Percentiles rank a stretch among this genome's conserved stretches.
These are phyloP conservation scores for Pichia ethanolica DNA, from an alignment of 805 yeast genomes.

Conservation along the genomic window DNA sequence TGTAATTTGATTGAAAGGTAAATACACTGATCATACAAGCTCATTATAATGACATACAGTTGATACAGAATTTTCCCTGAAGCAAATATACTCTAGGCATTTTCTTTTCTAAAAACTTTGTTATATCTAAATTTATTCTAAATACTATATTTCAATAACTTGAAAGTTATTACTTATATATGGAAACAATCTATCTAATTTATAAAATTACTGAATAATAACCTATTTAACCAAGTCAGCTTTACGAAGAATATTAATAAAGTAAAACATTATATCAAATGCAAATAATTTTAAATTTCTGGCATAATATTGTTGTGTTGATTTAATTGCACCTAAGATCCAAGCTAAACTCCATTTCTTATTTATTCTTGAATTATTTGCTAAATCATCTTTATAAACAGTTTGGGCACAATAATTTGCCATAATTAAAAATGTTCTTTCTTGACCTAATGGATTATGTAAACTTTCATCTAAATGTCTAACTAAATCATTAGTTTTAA, in stretches of 20 bases:
- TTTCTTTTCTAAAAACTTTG: too few relatives aligned
- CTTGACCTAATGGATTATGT: constrained; percentile 77
- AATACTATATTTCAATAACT: too few relatives aligned
- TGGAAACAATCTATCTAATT: too few relatives aligned
- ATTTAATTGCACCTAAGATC: constrained; percentile 21
- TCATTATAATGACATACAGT: too few relatives aligned
- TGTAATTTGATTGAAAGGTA: too few relatives aligned
- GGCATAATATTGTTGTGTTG: constrained; percentile 28
- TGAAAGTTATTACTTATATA: too few relatives aligned
- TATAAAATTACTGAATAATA: background rate
- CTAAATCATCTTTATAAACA: constrained; percentile 56
- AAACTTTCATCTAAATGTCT: constrained; percentile 81
- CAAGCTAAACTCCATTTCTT: constrained; percentile 18
- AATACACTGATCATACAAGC: too few relatives aligned
- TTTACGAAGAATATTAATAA: constrained; percentile 6
- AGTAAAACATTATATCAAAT: constrained; percentile 27
- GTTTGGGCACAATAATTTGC: constrained; percentile 83
- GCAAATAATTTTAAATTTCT: constrained; percentile 26
- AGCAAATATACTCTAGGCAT: too few relatives aligned
- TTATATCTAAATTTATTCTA: too few relatives aligned
- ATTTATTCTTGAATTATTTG: constrained; percentile 6
- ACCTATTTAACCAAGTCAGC: background rate
- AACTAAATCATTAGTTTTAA: constrained; percentile 91
- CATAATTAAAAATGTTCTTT: constrained; percentile 80
- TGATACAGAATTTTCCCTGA: too few relatives aligned